These are phyloP conservation scores for Exophiala xenobiotica DNA, from an alignment of 2,329 filamentous ascomycete genomes.

Conservation along the genomic window DNA sequence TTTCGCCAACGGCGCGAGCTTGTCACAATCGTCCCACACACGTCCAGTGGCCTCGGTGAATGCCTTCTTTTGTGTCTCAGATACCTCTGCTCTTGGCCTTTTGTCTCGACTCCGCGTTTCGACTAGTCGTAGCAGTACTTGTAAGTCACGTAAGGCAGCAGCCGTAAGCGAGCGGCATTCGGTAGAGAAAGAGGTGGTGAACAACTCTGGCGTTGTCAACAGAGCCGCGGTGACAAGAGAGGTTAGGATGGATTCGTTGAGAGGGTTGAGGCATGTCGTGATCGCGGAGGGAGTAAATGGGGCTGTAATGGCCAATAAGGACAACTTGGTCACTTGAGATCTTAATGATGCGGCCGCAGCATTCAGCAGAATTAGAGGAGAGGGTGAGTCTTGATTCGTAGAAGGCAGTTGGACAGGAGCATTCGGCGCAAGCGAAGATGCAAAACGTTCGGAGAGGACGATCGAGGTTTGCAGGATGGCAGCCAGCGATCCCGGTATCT, in stretches of 20 bases:
- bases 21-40: slow-evolving; percentile 81
- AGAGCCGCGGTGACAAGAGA: slow-evolving; percentile 71
- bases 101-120: slow-evolving; percentile 43
- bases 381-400: slow-evolving; percentile 28
- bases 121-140: slow-evolving; percentile 60
- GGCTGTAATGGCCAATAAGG: slow-evolving; percentile 79
- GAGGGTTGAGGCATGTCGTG: slow-evolving; percentile 65
- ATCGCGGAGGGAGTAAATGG: slow-evolving; percentile 82
- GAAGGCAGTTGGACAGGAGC: slow-evolving; percentile 13
- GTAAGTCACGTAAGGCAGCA: slow-evolving; percentile 63
- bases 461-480: slow-evolving; percentile 27
- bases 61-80: slow-evolving; percentile 47
- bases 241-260: slow-evolving; percentile 71
- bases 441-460: slow-evolving; percentile 22
- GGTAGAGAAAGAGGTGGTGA: slow-evolving; percentile 62
- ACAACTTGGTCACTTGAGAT: slow-evolving; percentile 83
- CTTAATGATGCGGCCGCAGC: slow-evolving; percentile 72
- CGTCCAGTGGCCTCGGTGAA: slow-evolving; percentile 69
- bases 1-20: slow-evolving; percentile 61
- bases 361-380: slow-evolving; percentile 65
- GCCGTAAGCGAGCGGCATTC: slow-evolving; percentile 63
- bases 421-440: slow-evolving; percentile 19
- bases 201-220: slow-evolving; percentile 60
- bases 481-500: slow-evolving; percentile 1
- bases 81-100: slow-evolving; percentile 27